A percentile compares a stretch with the other conserved stretches of the same genome.
Conservation (phyloP, 352 stramenopile genomes). For the Pythium guiyangense region DNA sequence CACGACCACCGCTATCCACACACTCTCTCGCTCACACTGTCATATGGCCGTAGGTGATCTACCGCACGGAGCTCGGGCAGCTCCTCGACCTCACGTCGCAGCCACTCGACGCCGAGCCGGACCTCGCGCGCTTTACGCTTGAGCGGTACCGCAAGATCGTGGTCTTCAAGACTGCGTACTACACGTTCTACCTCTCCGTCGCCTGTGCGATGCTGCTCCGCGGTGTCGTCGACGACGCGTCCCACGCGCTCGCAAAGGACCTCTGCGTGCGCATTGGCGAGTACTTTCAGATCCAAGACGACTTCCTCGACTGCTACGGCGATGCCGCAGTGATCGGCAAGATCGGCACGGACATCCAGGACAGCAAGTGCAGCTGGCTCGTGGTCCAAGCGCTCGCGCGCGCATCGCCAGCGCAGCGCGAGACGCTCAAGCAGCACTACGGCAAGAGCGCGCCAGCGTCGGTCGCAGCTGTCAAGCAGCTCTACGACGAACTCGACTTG, state of each 20-base stretch:
- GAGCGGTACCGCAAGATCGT: constrained; percentile 94
- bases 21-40: too few relatives aligned
- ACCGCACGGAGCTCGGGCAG: constrained; percentile 97
- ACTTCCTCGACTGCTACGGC: constrained; percentile 98
- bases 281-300: constrained; percentile 99
- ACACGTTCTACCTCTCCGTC: constrained; percentile 98
- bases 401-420: constrained; percentile 67
- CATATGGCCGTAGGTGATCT: constrained; percentile 96
- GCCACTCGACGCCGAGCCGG: constrained; percentile 67
- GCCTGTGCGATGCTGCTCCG: constrained; percentile 89
- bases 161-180: constrained; percentile 99
- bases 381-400: constrained; percentile 92
- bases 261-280: constrained; percentile 96
- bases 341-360: constrained; percentile 98
- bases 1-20: too few relatives aligned
- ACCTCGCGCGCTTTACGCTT: constrained; percentile 92
- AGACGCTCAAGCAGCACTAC: constrained; percentile 91
- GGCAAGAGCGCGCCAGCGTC: constrained; percentile 76
- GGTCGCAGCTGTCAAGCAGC: constrained; percentile 88
- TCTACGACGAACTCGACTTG: constrained; percentile 94
- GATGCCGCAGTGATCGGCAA: constrained; percentile 92
- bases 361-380: constrained; percentile 99
- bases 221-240: constrained; percentile 75
- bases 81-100: constrained; percentile 90
- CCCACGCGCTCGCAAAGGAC: constrained; percentile 84